These are phyloP conservation scores for Ceratocystis papillata DNA, from an alignment of 2,329 filamentous ascomycete species.

Conservation along the genomic window DNA sequence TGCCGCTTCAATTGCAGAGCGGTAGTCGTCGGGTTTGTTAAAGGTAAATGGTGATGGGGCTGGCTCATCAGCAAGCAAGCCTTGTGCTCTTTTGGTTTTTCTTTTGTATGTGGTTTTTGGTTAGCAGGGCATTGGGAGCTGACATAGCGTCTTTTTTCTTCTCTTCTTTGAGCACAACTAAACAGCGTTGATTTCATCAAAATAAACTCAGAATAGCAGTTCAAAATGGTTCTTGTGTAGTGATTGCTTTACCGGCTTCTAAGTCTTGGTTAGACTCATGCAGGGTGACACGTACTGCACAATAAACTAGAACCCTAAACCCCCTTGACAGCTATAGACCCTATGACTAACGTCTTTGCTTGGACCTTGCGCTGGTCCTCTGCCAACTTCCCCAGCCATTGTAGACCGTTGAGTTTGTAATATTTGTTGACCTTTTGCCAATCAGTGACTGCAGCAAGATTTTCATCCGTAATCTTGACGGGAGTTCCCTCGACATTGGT, in stretches of 20 bases:
- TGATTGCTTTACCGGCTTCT: background rate
- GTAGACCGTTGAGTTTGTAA: slow-evolving; percentile 67
- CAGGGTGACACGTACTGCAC: background rate
- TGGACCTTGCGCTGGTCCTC: slow-evolving; percentile 40
- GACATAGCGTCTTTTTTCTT: background rate
- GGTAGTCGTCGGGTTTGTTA: background rate
- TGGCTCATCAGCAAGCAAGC: background rate
- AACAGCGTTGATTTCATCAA: background rate
- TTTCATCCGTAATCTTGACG: slow-evolving; percentile 50
- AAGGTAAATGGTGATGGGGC: background rate
- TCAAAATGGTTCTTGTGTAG: background rate
- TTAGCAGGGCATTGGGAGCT: background rate
- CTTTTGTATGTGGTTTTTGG: background rate
- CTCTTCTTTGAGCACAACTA: background rate
- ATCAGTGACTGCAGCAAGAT: slow-evolving; percentile 51
- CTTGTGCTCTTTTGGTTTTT: background rate
- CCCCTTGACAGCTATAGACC: slow-evolving; percentile 67
- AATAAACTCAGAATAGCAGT: background rate
- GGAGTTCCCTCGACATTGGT: slow-evolving; percentile 51
- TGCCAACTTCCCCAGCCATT: slow-evolving; percentile 39
- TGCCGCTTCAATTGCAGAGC: slow-evolving; percentile 12
- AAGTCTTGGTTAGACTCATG: background rate
- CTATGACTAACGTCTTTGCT: slow-evolving; percentile 59
- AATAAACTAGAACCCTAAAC: slow-evolving; percentile 1
- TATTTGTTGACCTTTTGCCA: slow-evolving; percentile 63